A percentile compares a stretch with the other conserved stretches of the same genome.
Conservation (phyloP, 192 early-diverging fungal species). For the Podila epigama region DNA sequence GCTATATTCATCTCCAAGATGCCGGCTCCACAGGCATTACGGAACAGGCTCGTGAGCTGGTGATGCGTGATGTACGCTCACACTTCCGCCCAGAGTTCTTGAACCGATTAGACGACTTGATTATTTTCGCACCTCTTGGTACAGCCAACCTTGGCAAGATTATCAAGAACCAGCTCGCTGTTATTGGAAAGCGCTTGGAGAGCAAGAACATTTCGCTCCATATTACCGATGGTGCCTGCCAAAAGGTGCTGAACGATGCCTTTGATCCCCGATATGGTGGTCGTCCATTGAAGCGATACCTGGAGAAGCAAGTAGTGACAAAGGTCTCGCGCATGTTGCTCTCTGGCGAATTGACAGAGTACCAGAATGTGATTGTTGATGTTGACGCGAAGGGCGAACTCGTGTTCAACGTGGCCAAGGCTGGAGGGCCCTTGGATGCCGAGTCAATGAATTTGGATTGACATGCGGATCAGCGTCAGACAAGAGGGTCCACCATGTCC, state of each 20-base stretch:
- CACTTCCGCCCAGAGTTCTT: conserved; percentile 94
- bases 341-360: conserved; percentile 66
- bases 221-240: conserved; percentile 75
- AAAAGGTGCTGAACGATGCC: conserved; percentile 74
- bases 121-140: conserved; percentile 83
- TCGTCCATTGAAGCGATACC: conserved; percentile 86
- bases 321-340: conserved; percentile 76
- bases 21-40: conserved; percentile 44
- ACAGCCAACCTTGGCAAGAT: conserved; percentile 71
- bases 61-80: conserved; percentile 83
- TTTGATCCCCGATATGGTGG: conserved; percentile 98
- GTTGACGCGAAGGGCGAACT: conserved; percentile 27
- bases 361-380: conserved; percentile 59
- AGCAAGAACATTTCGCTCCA: conserved; percentile 77
- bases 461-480: conserved; percentile 3
- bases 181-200: conserved; percentile 65
- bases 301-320: conserved; percentile 89
- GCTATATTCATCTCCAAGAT: conserved; percentile 54
- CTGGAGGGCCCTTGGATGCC: background rate
- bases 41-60: conserved; percentile 54
- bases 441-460: conserved; percentile 38
- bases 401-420: conserved; percentile 31
- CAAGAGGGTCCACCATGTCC: too few species aligned
- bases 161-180: conserved; percentile 73
- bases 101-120: conserved; percentile 95